Evolutionary conservation across 208 protist species (phyloP), one percentile per base, ranked within the genome.

Genomic region (Trypanosoma caninum): DNA sequence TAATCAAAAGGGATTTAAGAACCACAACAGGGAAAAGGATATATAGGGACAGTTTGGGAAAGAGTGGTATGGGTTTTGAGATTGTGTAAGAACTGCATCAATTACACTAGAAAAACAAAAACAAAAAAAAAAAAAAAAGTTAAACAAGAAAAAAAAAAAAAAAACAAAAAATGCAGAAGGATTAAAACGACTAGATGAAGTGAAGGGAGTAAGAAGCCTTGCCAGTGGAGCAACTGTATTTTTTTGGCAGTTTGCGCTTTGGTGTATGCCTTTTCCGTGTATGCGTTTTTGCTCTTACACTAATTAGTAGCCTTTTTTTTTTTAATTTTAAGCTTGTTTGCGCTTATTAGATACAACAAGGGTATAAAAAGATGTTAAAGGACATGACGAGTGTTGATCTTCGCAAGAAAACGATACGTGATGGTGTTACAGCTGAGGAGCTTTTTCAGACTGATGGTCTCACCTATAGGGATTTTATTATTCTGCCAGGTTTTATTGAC

Each of bases 401-500:
- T 34, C 84, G 84, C 58, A 68, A 66, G 46, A 91, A 92, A 68
- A 89, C 78, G 25, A 80, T 94, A 53, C 61, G 74, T 41, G 93
- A 97, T 80, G 92, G 92, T 31, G 54, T 59, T 31, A 81, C 85
- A 14, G 91, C 88, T 13, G 89, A 94, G 72, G 79, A 95, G 54
- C 59, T 97, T 16, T 96, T 97, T 42, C 20, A 65, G n/a, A 59
- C 70, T 38, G 79, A 90, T 25, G 93, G 91, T 1, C 84, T 96
- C 23, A 96, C 93, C 18, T 97, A 96, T 80, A 94, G 95, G 38
- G 96, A 98, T 77, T 87, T 98, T 41, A 89, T 98, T 60, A 87
- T 98, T 53, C 74, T 98, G 30, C 96, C 96, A 2, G 94, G 94
- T 18, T 97, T 93, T 63, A 98, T 98, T 47, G 91, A 97, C 68